Percentiles rank a stretch among this genome's conserved stretches.
Evolutionary conservation across 305 asterid genomes (phyloP).

Genomic region (Plantago coronopus): DNA sequence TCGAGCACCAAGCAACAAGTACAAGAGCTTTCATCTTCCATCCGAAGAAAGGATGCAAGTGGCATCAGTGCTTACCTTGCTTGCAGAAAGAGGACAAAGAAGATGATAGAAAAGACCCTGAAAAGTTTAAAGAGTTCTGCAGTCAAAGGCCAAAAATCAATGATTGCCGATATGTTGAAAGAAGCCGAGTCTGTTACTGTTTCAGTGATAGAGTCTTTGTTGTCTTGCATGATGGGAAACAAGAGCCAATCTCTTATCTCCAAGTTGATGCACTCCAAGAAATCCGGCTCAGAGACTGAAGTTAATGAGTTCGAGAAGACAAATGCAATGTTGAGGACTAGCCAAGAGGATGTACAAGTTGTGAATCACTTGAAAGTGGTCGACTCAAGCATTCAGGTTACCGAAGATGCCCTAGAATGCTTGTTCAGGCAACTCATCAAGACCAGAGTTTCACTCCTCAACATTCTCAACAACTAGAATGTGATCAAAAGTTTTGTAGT

Average conservation of each 20-base stretch:
- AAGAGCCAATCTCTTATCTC: too few relatives aligned
- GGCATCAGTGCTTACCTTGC: background rate
- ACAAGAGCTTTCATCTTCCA: background rate
- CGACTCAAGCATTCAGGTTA: background rate
- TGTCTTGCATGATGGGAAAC: too few relatives aligned
- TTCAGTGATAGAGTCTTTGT: too few relatives aligned
- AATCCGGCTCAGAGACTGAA: background rate
- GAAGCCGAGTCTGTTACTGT: too few relatives aligned
- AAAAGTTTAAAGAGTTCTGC: too few relatives aligned
- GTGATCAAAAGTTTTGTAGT: too few relatives aligned
- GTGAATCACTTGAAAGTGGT: background rate
- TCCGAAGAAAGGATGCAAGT: conserved; percentile 1
- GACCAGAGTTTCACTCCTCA: background rate
- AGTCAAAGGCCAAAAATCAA: too few relatives aligned
- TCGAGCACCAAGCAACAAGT: background rate
- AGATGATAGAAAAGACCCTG: too few relatives aligned
- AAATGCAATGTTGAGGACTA: background rate
- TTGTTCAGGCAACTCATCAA: background rate
- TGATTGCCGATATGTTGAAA: too few relatives aligned
- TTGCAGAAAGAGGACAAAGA: too few relatives aligned
- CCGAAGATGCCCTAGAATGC: background rate
- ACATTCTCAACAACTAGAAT: too few relatives aligned
- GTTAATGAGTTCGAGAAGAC: conserved; percentile 2
- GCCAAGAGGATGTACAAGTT: background rate
- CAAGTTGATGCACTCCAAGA: conserved; percentile 1